phyloP scores from a whole-genome alignment of 768 basidiomycete species.

The Suillus weaverae region DNA sequence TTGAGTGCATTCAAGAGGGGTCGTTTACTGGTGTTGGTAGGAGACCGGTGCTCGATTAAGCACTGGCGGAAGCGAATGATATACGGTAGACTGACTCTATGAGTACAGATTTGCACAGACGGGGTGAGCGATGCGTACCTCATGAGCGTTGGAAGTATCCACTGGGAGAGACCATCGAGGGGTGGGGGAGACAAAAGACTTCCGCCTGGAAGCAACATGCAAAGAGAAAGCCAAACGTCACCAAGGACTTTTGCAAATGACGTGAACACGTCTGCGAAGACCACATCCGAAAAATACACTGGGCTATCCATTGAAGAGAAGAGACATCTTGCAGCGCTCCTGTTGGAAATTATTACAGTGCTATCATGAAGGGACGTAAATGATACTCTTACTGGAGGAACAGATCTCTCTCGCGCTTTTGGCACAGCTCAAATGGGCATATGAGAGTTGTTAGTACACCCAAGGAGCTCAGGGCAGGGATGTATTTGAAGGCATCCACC shows the following conservation, averaged over 20 bases:
- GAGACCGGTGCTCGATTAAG: slow-evolving; percentile 73
- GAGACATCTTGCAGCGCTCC: slow-evolving; percentile 74
- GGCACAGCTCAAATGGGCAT: slow-evolving; percentile 65
- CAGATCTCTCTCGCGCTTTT: slow-evolving; percentile 71
- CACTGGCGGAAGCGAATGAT: slow-evolving; percentile 93
- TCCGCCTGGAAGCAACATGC: slow-evolving; percentile 85
- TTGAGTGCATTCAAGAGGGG: slow-evolving; percentile 91
- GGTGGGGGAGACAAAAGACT: slow-evolving; percentile 66
- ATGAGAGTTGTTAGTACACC: slow-evolving; percentile 56
- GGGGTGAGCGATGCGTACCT: slow-evolving; percentile 51
- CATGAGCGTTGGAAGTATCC: slow-evolving; percentile 83
- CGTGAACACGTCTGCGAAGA: slow-evolving; percentile 94
- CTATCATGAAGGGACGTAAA: not conserved
- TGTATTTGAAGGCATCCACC: slow-evolving; percentile 75
- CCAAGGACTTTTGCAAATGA: slow-evolving; percentile 97
- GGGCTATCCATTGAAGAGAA: slow-evolving; percentile 59
- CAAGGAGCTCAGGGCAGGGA: slow-evolving; percentile 69
- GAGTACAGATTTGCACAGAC: slow-evolving; percentile 5
- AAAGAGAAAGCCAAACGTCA: slow-evolving; percentile 86
- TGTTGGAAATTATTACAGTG: slow-evolving; percentile 30
- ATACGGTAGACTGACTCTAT: slow-evolving; percentile 69
- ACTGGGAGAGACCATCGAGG: slow-evolving; percentile 63
- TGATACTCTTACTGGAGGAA: slow-evolving; percentile 68
- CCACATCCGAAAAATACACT: slow-evolving; percentile 86
- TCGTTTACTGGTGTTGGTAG: slow-evolving; percentile 61